Evolutionary conservation across 2,329 filamentous ascomycete species (phyloP), one percentile per base, ranked within the genome.

Genomic region (Xylariomycetidae sp.): DNA sequence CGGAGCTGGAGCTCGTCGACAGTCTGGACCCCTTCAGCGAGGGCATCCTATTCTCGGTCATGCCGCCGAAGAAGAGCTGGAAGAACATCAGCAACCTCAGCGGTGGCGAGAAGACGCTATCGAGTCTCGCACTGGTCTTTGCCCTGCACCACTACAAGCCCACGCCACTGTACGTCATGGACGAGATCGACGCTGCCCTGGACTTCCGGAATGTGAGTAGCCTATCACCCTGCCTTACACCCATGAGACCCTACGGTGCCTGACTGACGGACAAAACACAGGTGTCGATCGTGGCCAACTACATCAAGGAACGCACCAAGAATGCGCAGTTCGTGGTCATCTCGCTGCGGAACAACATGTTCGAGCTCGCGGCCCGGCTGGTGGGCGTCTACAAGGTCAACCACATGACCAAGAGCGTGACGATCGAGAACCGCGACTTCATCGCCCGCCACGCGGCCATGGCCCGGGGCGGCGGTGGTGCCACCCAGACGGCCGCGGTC

Each of bases 11-110:
- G 60, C 79, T 98, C 16, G 92, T 98, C 25, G 92, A 98, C 65
- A 90, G 83, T 13, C 69, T 98, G 3, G 93, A 98, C 58, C 92
- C 92, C 0, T 98, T 98, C 68, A 88, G 85, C 6, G 92, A 98
- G 61, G 92, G 92, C 17, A 96, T 98, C 42, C 60, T 95, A 29
- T 98, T 98, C 68, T 90, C 82, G 35, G 93, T 98, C 46, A 98
- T 98, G 92, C 93, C 92, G 31, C 92, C 92, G 10, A 98, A 98
- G 76, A 98, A 98, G 74, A 92, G 84, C 54, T 98, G 93, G 93
- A 98, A 95, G 74, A 98, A 96, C 58, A 98, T 98, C 56, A 82
- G 84, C 55, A 96, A 98, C 59, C 59, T 98, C 48, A 90, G 83
- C 19, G 92, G 92, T 68, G 92, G 92, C 43, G 92, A 98, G 65